phyloP scores from a whole-genome alignment of 2,329 filamentous ascomycete species.

The Alternaria conjuncta region DNA sequence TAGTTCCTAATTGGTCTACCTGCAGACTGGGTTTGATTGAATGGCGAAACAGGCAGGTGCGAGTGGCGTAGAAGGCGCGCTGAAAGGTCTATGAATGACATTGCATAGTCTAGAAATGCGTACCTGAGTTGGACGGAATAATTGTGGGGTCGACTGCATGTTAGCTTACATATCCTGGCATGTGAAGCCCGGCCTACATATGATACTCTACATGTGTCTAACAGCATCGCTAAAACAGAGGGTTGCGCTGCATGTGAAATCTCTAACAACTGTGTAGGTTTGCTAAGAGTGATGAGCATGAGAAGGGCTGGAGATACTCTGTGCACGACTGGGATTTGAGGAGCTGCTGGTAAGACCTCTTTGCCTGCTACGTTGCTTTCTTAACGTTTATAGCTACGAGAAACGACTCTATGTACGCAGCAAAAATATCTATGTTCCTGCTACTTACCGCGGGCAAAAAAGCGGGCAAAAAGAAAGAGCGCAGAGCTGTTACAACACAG shows the following conservation, averaged over 20 bases:
- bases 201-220: not conserved
- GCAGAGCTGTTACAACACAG: not conserved
- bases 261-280: no score
- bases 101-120: conserved; percentile 1
- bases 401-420: not conserved
- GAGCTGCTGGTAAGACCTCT: not conserved
- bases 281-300: not conserved
- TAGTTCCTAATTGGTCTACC: conserved; percentile 5
- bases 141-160: not conserved
- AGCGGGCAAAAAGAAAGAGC: not conserved
- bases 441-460: not conserved
- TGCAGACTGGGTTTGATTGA: conserved; percentile 3
- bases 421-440: no score
- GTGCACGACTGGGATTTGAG: not conserved
- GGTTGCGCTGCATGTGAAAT: not conserved
- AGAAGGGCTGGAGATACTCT: not conserved
- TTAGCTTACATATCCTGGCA: not conserved
- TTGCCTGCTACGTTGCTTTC: not conserved
- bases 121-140: conserved; percentile 6
- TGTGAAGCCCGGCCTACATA: not conserved
- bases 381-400: not conserved
- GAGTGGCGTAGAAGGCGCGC: conserved; percentile 4
- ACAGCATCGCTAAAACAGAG: not conserved
- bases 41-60: conserved; percentile 9
- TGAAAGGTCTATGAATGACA: conserved; percentile 1